phyloP scores from a whole-genome alignment of 1,284 basidiomycete genomes.

The Chalciporus sp. region DNA sequence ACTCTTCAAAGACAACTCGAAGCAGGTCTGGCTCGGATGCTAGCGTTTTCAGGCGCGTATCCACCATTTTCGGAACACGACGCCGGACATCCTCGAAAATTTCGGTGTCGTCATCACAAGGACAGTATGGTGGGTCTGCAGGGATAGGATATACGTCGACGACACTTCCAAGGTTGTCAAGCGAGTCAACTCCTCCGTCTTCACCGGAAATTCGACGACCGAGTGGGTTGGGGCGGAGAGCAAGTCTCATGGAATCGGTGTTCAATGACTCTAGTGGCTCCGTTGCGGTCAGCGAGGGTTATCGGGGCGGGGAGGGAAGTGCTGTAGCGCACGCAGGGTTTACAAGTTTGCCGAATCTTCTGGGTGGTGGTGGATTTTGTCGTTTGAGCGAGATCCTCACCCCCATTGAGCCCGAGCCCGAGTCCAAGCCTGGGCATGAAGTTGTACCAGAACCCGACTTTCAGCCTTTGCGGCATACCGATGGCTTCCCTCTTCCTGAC shows the following conservation, averaged over 20 bases:
- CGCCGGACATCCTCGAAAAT: slow-evolving; percentile 24
- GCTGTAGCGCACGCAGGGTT: slow-evolving; percentile 3
- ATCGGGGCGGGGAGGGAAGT: neutral
- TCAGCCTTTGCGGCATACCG: neutral
- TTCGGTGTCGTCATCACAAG: slow-evolving; percentile 1
- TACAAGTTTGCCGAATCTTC: slow-evolving; percentile 24
- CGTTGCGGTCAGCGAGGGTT: slow-evolving; percentile 11
- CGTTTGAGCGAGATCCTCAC: neutral
- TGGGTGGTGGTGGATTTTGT: slow-evolving; percentile 11
- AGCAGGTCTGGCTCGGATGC: slow-evolving; percentile 29
- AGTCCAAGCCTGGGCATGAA: no score
- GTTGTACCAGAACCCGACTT: neutral
- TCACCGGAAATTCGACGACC: slow-evolving; percentile 37
- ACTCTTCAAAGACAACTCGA: slow-evolving; percentile 16
- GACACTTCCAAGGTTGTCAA: slow-evolving; percentile 26
- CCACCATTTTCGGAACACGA: slow-evolving; percentile 27
- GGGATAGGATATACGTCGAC: slow-evolving; percentile 22
- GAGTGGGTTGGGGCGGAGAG: slow-evolving; percentile 34
- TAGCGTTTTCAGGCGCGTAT: slow-evolving; percentile 31
- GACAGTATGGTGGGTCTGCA: slow-evolving; percentile 2
- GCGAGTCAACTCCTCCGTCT: slow-evolving; percentile 20
- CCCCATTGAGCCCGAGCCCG: neutral
- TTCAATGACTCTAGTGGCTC: slow-evolving; percentile 4
- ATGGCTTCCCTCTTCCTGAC: slow-evolving; percentile 18
- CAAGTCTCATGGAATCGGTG: slow-evolving; percentile 27